These are phyloP conservation scores for Colletotrichum coccodes DNA, from an alignment of 2,329 filamentous ascomycete genomes.

Conservation along the genomic window DNA sequence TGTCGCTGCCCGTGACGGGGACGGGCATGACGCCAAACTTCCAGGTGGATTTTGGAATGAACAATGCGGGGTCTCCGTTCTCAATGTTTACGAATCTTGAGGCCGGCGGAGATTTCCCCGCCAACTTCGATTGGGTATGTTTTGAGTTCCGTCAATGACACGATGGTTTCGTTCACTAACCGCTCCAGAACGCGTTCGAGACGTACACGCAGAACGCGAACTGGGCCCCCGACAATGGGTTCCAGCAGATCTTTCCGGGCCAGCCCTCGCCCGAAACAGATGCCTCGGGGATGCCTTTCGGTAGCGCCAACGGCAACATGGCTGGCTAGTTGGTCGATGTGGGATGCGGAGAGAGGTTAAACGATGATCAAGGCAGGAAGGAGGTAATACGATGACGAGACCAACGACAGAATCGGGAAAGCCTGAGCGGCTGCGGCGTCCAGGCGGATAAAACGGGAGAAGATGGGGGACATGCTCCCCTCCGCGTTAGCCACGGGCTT, in stretches of 20 bases:
- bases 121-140: conserved; percentile 70
- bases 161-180: not conserved
- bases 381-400: conserved; percentile 15
- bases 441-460: not conserved
- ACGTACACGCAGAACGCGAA: conserved; percentile 66
- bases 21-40: conserved; percentile 50
- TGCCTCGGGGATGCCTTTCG: conserved; percentile 13
- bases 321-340: conserved; percentile 5
- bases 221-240: conserved; percentile 62
- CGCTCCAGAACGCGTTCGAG: conserved; percentile 62
- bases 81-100: conserved; percentile 61
- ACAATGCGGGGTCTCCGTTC: conserved; percentile 56
- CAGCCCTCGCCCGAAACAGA: conserved; percentile 28
- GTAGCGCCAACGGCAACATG: conserved; percentile 17
- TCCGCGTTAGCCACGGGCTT: conserved; percentile 7
- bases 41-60: conserved; percentile 45
- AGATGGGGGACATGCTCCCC: not conserved
- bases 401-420: conserved; percentile 11
- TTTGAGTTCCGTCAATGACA: not conserved
- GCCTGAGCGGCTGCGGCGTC: not conserved
- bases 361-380: not conserved
- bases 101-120: conserved; percentile 50
- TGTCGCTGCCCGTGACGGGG: conserved; percentile 42
- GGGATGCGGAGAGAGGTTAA: not conserved
- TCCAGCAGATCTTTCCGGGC: conserved; percentile 53